These are phyloP conservation scores for Fereydounia khargensis DNA, from an alignment of 1,284 basidiomycete species.

Conservation along the genomic window DNA sequence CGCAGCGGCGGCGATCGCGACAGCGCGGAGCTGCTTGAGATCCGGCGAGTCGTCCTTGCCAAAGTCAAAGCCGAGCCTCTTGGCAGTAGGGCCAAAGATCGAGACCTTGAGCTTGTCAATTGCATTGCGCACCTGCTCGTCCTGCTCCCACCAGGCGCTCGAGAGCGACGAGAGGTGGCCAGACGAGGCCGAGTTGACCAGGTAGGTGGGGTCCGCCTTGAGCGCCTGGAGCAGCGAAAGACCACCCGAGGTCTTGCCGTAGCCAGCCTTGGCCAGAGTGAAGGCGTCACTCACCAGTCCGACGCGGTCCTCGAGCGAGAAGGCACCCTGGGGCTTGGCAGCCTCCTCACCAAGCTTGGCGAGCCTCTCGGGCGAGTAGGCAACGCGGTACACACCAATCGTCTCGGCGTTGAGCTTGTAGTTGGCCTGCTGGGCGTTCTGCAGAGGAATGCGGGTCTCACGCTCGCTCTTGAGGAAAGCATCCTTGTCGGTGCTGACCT, in stretches of 20 bases:
- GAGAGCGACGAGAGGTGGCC: constrained; percentile 40
- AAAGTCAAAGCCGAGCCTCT: constrained; percentile 78
- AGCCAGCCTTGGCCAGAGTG: constrained; percentile 76
- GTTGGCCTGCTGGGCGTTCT: constrained; percentile 64
- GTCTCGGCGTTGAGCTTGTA: constrained; percentile 87
- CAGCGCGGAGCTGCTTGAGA: constrained; percentile 72
- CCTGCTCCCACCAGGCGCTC: constrained; percentile 80
- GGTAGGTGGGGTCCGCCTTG: constrained; percentile 59
- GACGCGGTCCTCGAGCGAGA: constrained; percentile 80
- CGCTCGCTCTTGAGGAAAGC: constrained; percentile 69
- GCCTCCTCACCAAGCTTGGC: constrained; percentile 77
- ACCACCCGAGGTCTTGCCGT: constrained; percentile 72
- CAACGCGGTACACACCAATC: constrained; percentile 83
- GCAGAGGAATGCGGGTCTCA: constrained; percentile 68
- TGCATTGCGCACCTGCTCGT: constrained; percentile 63
- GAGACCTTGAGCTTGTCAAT: constrained; percentile 56
- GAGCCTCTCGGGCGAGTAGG: constrained; percentile 79
- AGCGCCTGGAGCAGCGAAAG: constrained; percentile 71
- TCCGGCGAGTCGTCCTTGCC: constrained; percentile 70
- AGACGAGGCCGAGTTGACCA: constrained; percentile 43
- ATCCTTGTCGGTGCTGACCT: constrained; percentile 66
- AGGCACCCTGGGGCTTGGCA: constrained; percentile 66
- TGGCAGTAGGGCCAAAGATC: constrained; percentile 76
- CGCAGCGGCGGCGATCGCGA: constrained; percentile 68
- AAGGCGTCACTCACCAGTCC: constrained; percentile 80